Evolutionary conservation across 2,329 filamentous ascomycete genomes (phyloP), one percentile per base, ranked within the genome.

Genomic region (Xylaria sp.): DNA sequence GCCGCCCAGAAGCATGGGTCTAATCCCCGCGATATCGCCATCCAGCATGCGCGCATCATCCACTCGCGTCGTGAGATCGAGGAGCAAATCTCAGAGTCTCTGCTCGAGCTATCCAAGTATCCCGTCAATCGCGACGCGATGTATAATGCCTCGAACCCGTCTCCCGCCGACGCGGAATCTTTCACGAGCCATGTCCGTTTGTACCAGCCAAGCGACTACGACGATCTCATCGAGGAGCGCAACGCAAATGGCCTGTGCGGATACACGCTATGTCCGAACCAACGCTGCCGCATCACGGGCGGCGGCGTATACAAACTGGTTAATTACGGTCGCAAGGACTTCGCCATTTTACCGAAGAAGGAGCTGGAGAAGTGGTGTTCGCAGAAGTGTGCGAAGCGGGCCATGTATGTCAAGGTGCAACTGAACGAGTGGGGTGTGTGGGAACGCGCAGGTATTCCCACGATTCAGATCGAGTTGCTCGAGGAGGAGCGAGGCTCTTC

Each of bases 331-430:
- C 76, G 73, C 10, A 81, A 80, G 57, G 80, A 84, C 58, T 84
- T 85, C 57, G 81, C 80, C 63, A 88, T 96, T 52, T 85, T 95
- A 30, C 82, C 84, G 60, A 84, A 82, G 56, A 84, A 85, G 65
- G 85, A 91, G 69, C 74, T 92, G 13, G 90, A 94, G 75, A 89
- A 87, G 74, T 99, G 92, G 91, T 99, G 94, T 74, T 90, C 87
- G 0, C 80, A 87, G 57, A 80, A 80, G 46, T 99, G 94, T 75
- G 90, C 90, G 1, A 83, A 85, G 65, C 82, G 90, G 53, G 92
- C 90, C 2, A 79, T 96, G 65, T 96, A 92, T 73, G 81, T 97
- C 67, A 90, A 92, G 70, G 89, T 95, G 23, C 94, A 99, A 78
- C 82, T 97, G 46, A 88, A 83, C 65, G 89, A 94, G 70, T 87